Evolutionary conservation across 2,329 filamentous ascomycete genomes (phyloP).

Genomic region (Fusarium albidum): DNA sequence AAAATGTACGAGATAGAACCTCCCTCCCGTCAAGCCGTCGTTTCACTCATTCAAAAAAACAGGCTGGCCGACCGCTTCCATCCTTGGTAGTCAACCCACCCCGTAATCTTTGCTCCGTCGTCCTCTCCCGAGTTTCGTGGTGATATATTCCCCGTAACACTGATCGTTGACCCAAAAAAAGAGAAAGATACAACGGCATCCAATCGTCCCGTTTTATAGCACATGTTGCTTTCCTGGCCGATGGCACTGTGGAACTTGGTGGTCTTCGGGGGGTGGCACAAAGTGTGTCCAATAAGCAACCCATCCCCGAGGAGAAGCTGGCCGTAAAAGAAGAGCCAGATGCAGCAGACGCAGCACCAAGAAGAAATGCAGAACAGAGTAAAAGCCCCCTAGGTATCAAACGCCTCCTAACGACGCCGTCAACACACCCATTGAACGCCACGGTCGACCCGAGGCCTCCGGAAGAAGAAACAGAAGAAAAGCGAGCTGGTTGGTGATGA

Average conservation of each 20-base stretch:
- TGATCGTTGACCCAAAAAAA: slow-evolving; percentile 1
- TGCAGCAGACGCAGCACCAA: slow-evolving; percentile 12
- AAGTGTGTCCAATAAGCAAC: background rate
- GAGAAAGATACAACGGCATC: slow-evolving; percentile 4
- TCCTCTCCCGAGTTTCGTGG: background rate
- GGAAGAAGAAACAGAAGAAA: slow-evolving; percentile 24
- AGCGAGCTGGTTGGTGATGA: slow-evolving; percentile 10
- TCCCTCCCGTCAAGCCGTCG: slow-evolving; percentile 1
- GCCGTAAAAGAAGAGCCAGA: slow-evolving; percentile 5
- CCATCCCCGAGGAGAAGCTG: background rate
- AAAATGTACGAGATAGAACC: slow-evolving; percentile 14
- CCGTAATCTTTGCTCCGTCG: background rate
- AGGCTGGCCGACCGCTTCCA: slow-evolving; percentile 6
- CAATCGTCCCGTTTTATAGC: slow-evolving; percentile 14
- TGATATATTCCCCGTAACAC: background rate
- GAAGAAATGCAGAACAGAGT: slow-evolving; percentile 11
- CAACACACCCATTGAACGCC: slow-evolving; percentile 45
- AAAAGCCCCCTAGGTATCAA: slow-evolving; percentile 41
- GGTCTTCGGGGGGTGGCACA: background rate
- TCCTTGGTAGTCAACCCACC: background rate
- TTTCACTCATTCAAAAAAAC: slow-evolving; percentile 27
- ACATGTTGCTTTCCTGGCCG: slow-evolving; percentile 1
- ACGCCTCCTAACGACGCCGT: slow-evolving; percentile 40
- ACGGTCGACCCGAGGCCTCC: slow-evolving; percentile 26
- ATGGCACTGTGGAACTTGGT: slow-evolving; percentile 1